Evolutionary conservation across 164 flowering plant species (phyloP), one percentile per base, ranked within the genome.

Genomic region (Saururus chinensis): DNA sequence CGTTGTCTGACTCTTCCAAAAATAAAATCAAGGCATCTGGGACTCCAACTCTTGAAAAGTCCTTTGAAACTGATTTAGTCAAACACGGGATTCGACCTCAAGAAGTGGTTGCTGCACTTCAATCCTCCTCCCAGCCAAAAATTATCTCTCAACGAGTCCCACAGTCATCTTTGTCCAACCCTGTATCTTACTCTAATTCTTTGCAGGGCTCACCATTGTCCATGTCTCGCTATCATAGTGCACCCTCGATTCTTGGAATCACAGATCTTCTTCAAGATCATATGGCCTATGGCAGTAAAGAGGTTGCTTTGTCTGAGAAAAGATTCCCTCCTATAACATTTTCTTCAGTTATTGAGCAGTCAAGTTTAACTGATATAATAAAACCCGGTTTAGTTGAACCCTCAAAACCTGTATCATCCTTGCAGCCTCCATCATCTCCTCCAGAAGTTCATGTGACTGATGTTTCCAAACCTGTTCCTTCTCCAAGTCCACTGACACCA

Each of bases 201-300:
- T 62, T 75, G 67, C 88, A 80, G 75, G 83, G 75, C 10, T 86
- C 95, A 66, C 81, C 89, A 51, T 51, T 69, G 64, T 62, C 89
- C 21, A 56, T 75, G 48, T 76, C 87, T 63, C 80, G 87, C 74
- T 86, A 80, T 64, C 82, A 81, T 41, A 80, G 85, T 77, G 82
- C 88, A 71, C 85, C 86, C 35, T 84, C 93, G 2, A 71, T 73
- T 63, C 80, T 89, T 65, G 93, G 95, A 23, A 89, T 88, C 58
- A 82, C 91, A 22, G 84, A 88, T 71, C 72, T 86, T 26, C 73
- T 89, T 73, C 87, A 86, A 56, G 78, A 75, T 54, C 72, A 73
- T 60, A 61, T 59, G 61, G 63, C 68, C 41, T 66, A 56, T 60
- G 60, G 57, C 62, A 69, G 56, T 61, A 23, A 57, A 25, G 78